phyloP scores from a whole-genome alignment of 2,329 filamentous ascomycete genomes.

The Cercospora brassicicola region DNA sequence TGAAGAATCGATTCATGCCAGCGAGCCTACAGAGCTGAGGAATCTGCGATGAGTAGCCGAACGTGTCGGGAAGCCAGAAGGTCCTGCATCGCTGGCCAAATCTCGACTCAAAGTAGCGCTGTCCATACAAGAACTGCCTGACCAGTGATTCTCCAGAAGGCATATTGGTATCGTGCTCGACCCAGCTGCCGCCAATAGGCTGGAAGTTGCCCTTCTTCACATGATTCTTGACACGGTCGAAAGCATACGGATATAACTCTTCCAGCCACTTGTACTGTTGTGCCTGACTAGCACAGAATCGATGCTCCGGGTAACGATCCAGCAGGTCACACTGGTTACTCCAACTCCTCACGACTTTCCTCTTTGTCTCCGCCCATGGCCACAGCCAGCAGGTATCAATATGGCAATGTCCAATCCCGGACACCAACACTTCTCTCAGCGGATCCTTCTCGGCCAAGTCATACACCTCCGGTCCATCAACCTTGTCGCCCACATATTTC shows the following conservation, averaged over 20 bases:
- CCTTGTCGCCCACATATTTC: slow-evolving; percentile 75
- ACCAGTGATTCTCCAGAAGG: slow-evolving; percentile 92
- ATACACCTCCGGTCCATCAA: slow-evolving; percentile 84
- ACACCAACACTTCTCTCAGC: slow-evolving; percentile 70
- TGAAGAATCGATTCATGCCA: slow-evolving; percentile 96
- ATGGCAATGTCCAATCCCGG: slow-evolving; percentile 91
- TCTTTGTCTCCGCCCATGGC: slow-evolving; percentile 97
- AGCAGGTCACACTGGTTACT: slow-evolving; percentile 94
- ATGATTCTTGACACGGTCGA: slow-evolving; percentile 86
- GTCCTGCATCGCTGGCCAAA: slow-evolving; percentile 87
- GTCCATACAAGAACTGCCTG: slow-evolving; percentile 91
- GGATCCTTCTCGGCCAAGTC: slow-evolving; percentile 50
- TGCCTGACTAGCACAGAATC: slow-evolving; percentile 88
- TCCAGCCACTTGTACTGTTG: slow-evolving; percentile 99
- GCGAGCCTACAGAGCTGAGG: slow-evolving; percentile 89
- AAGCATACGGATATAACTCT: slow-evolving; percentile 80
- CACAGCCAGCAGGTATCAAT: slow-evolving; percentile 99
- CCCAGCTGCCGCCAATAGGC: slow-evolving; percentile 95
- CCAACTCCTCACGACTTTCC: slow-evolving; percentile 94
- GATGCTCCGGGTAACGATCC: slow-evolving; percentile 90
- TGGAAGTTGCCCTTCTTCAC: slow-evolving; percentile 89
- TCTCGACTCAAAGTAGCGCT: slow-evolving; percentile 88
- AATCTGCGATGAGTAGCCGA: slow-evolving; percentile 93
- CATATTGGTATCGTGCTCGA: slow-evolving; percentile 97
- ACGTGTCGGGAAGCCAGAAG: slow-evolving; percentile 98